Conservation (phyloP, 768 basidiomycete species). For the Boletus bicolor region DNA sequence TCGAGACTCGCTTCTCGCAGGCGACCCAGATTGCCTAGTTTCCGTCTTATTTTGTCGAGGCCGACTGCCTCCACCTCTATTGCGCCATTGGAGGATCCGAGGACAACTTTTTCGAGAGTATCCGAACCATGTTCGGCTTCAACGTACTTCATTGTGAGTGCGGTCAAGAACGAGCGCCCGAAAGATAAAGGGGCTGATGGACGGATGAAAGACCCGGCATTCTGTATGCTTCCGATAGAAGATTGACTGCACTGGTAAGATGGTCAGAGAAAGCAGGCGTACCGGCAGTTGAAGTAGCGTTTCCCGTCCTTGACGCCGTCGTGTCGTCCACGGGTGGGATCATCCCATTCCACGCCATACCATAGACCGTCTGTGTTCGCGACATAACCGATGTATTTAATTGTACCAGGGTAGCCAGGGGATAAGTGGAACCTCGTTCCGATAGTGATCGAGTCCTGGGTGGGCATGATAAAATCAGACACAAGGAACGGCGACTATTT, state of each 20-base stretch:
- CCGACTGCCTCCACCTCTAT: conserved; percentile 87
- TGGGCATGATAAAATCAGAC: conserved; percentile 4
- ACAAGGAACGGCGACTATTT: conserved; percentile 1
- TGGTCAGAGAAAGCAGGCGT: conserved; percentile 22
- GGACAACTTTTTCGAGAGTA: conserved; percentile 57
- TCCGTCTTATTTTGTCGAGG: conserved; percentile 72
- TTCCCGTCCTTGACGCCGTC: conserved; percentile 76
- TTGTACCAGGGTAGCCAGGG: conserved; percentile 58
- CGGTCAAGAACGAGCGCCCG: conserved; percentile 71
- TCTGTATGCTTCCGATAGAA: conserved; percentile 44
- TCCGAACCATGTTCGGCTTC: conserved; percentile 53
- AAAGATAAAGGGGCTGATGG: conserved; percentile 53
- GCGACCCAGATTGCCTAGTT: conserved; percentile 60
- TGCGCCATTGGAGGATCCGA: conserved; percentile 79
- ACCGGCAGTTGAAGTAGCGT: conserved; percentile 80
- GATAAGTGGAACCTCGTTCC: conserved; percentile 54
- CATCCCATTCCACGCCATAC: conserved; percentile 99
- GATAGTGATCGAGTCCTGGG: conserved; percentile 27
- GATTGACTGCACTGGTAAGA: conserved; percentile 7
- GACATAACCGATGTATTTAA: conserved; percentile 67
- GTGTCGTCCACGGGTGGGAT: conserved; percentile 80
- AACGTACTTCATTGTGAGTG: conserved; percentile 75
- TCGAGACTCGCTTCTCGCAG: conserved; percentile 83
- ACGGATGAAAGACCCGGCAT: conserved; percentile 79
- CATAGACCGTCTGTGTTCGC: conserved; percentile 64